Conservation (phyloP, 805 yeast species). For the Cyberlindnera veronae region DNA sequence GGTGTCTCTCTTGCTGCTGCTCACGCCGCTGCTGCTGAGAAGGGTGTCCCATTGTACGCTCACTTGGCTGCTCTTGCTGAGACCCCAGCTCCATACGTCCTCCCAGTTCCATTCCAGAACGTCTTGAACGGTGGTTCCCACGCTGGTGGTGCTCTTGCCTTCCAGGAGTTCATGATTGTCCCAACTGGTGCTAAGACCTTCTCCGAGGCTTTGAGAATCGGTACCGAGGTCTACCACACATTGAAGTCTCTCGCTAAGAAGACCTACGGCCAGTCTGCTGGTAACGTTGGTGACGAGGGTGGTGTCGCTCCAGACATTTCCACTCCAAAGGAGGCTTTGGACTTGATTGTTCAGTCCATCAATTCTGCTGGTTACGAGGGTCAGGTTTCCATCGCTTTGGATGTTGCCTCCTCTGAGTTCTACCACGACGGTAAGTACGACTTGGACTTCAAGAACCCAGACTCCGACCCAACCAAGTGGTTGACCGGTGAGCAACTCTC, state of each 20-base stretch:
- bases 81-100: slow-evolving; percentile 78
- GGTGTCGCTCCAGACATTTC: slow-evolving; percentile 99
- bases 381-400: slow-evolving; percentile 86
- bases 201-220: slow-evolving; percentile 95
- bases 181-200: slow-evolving; percentile 89
- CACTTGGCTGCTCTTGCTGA: slow-evolving; percentile 79
- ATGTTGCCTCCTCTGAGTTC: slow-evolving; percentile 97
- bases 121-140: slow-evolving; percentile 99
- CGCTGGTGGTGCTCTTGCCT: slow-evolving; percentile 99
- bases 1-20: slow-evolving; percentile 98
- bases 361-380: slow-evolving; percentile 95
- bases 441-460: slow-evolving; percentile 97
- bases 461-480: slow-evolving; percentile 88
- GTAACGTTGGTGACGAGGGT: slow-evolving; percentile 99
- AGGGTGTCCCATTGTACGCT: slow-evolving; percentile 87
- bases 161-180: slow-evolving; percentile 99
- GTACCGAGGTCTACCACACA: slow-evolving; percentile 97
- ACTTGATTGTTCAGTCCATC: slow-evolving; percentile 87
- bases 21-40: slow-evolving; percentile 97
- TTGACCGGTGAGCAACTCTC: slow-evolving; percentile 86
- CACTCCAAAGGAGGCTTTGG: slow-evolving; percentile 95
- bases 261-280: slow-evolving; percentile 96
- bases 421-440: slow-evolving; percentile 96
- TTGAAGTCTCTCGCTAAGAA: slow-evolving; percentile 90
- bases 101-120: slow-evolving; percentile 99